Conservation (phyloP, 148 eudicot species). For the Heliosperma pusillum region DNA sequence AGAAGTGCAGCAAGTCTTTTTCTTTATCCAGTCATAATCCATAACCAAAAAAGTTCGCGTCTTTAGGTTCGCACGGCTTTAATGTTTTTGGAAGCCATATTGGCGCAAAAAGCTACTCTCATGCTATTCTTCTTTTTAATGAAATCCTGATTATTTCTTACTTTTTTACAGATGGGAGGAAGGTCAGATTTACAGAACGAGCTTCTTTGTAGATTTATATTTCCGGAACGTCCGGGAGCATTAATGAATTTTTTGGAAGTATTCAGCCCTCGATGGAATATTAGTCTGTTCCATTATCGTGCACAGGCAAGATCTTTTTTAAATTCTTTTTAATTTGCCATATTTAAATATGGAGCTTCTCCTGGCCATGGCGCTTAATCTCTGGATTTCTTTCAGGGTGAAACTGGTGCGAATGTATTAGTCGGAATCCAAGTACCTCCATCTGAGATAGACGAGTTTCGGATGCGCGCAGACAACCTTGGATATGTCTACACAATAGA, state of each 20-base stretch:
- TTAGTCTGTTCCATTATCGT: conserved; percentile 92
- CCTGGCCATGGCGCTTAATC: not conserved
- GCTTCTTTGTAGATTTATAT: conserved; percentile 76
- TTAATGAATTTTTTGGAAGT: conserved; percentile 82
- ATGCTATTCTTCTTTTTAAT: not conserved
- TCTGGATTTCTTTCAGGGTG: conserved; percentile 49
- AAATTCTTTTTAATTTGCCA: not conserved
- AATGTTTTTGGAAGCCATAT: not conserved
- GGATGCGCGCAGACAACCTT: conserved; percentile 50
- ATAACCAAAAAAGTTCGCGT: too few relatives aligned
- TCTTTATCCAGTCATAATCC: not conserved
- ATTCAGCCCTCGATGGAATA: conserved; percentile 93
- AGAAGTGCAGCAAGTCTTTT: not conserved
- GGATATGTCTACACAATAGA: conserved; percentile 65
- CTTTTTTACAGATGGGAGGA: conserved; percentile 72
- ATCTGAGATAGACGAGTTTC: conserved; percentile 56
- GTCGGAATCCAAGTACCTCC: conserved; percentile 83
- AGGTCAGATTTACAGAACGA: conserved; percentile 65
- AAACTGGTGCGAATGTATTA: conserved; percentile 83
- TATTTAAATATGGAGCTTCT: not conserved
- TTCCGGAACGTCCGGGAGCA: conserved; percentile 95
- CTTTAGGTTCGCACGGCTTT: too few relatives aligned
- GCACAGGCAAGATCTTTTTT: conserved; percentile 51
- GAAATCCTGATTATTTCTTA: not conserved
- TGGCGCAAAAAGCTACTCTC: not conserved